Percentiles rank a stretch among this genome's conserved stretches.
Evolutionary conservation across 2,329 filamentous ascomycete genomes (phyloP).

Genomic region (Sclerotinia minor): DNA sequence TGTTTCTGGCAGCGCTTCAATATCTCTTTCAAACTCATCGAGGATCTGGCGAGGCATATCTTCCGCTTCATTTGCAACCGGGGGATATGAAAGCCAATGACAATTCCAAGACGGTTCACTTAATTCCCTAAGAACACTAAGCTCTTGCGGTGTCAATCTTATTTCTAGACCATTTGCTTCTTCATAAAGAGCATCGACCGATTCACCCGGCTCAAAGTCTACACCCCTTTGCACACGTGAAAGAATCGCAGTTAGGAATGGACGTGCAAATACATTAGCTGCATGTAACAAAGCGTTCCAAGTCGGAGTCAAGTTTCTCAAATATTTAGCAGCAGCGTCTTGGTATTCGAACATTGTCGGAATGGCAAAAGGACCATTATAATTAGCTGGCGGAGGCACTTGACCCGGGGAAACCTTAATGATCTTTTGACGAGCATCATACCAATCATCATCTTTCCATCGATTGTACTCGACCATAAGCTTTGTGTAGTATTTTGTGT

Average conservation of each 20-base stretch:
- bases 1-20: constrained; percentile 14
- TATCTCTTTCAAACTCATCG: constrained; percentile 27
- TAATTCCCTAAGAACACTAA: constrained; percentile 10
- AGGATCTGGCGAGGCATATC: constrained; percentile 13
- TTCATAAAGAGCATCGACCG: not conserved
- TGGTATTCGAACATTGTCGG: constrained; percentile 24
- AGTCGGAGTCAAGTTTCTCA: constrained; percentile 1
- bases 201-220: not conserved
- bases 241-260: constrained; percentile 7
- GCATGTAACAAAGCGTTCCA: constrained; percentile 16
- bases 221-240: constrained; percentile 14
- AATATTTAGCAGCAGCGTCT: constrained; percentile 18
- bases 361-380: constrained; percentile 33
- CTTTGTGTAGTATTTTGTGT: constrained; percentile 36
- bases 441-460: constrained; percentile 33
- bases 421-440: constrained; percentile 17
- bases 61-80: not conserved
- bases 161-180: not conserved
- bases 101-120: constrained; percentile 11
- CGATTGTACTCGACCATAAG: constrained; percentile 30
- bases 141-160: not conserved
- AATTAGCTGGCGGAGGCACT: constrained; percentile 32
- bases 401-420: not conserved
- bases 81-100: constrained; percentile 11
- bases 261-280: not conserved